phyloP scores from a whole-genome alignment of 371 early-diverging fungal genomes.

The Fennellomyces sp. region DNA sequence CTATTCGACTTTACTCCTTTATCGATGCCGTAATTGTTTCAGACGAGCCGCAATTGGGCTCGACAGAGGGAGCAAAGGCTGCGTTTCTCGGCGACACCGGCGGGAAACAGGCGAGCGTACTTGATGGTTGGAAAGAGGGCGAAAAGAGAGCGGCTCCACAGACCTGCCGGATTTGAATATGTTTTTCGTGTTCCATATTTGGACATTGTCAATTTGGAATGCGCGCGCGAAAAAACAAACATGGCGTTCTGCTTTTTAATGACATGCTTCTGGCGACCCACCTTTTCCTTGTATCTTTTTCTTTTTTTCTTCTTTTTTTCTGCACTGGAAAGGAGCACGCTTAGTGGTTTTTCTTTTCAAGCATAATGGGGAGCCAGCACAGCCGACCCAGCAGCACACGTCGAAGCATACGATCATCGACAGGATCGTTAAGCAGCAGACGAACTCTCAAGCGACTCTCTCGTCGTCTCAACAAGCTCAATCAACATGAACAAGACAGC shows the following conservation, averaged over 20 bases:
- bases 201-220: neutral
- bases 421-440: neutral
- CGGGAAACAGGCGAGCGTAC: too few relatives aligned
- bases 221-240: neutral
- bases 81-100: too few relatives aligned
- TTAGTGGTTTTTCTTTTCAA: too few relatives aligned
- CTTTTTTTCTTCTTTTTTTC: neutral
- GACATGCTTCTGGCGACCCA: neutral
- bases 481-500: neutral
- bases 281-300: neutral
- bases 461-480: neutral
- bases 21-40: too few relatives aligned
- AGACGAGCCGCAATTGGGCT: too few relatives aligned
- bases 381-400: slow-evolving; percentile 4
- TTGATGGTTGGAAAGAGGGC: neutral
- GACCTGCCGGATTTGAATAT: neutral
- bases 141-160: neutral
- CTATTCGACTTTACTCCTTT: too few relatives aligned
- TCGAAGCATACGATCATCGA: neutral
- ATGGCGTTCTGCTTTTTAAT: neutral
- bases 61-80: too few relatives aligned
- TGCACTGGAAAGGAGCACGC: neutral
- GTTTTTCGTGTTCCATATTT: neutral
- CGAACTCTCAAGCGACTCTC: neutral
- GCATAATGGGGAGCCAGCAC: slow-evolving; percentile 6